Conservation (phyloP, 2,329 filamentous ascomycete genomes). For the Penicillium sp. region DNA sequence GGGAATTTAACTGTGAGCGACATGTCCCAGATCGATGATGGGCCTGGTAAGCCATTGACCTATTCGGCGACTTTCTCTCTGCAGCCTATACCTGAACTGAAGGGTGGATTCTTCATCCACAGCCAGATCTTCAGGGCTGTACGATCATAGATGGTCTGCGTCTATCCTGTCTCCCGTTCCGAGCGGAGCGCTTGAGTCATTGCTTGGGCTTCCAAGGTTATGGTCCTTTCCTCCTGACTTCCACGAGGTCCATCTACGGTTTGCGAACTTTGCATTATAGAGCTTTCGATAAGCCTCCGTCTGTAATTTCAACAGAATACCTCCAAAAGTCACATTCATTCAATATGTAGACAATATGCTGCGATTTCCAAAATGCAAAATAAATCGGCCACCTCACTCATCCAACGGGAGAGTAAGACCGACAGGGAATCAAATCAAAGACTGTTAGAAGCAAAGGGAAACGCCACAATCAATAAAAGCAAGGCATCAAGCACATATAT, state of each 20-base stretch:
- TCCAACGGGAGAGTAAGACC: background rate
- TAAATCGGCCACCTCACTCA: background rate
- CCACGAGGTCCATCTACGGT: background rate
- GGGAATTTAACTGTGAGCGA: no score
- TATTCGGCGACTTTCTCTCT: no score
- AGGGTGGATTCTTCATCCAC: no score
- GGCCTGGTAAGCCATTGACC: no score
- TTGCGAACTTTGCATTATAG: background rate
- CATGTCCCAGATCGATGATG: no score
- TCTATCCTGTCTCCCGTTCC: no score
- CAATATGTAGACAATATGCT: background rate
- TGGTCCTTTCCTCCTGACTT: background rate
- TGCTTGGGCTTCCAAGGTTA: no score
- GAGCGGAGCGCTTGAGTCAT: no score
- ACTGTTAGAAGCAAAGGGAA: slow-evolving; percentile 3
- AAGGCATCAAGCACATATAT: slow-evolving; percentile 9
- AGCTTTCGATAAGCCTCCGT: background rate
- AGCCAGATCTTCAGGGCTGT: no score
- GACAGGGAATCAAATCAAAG: slow-evolving; percentile 15
- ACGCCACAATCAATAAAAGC: slow-evolving; percentile 5
- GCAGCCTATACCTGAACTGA: no score
- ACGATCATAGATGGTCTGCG: no score
- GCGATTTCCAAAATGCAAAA: slow-evolving; percentile 6
- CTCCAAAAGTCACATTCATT: background rate
- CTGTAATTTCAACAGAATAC: background rate